Evolutionary conservation across 192 early-diverging fungal species (phyloP).

Genomic region (Funneliformis geosporum): DNA sequence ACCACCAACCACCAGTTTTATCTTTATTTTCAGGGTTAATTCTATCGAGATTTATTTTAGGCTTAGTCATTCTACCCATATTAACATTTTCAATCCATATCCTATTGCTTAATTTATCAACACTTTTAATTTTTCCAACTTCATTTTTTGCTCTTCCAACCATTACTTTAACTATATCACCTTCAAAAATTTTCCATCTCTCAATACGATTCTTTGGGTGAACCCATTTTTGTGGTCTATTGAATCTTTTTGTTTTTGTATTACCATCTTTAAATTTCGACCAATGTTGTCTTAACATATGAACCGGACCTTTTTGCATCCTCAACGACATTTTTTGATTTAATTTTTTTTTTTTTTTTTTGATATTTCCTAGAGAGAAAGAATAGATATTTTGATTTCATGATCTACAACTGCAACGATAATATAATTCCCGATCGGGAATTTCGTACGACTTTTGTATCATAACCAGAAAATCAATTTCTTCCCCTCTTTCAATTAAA

Average conservation of each 20-base stretch:
- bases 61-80: slow-evolving; percentile 14
- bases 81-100: slow-evolving; percentile 19
- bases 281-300: slow-evolving; percentile 28
- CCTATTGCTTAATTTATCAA: slow-evolving; percentile 27
- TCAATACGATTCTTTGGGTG: slow-evolving; percentile 29
- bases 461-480: not conserved
- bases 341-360: not conserved
- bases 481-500: not conserved
- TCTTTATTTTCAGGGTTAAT: not conserved
- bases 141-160: slow-evolving; percentile 17
- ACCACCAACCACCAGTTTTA: slow-evolving; percentile 28
- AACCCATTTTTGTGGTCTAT: slow-evolving; percentile 12
- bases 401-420: too few species aligned
- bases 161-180: slow-evolving; percentile 32
- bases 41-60: not conserved
- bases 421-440: too few species aligned
- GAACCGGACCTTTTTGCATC: slow-evolving; percentile 14
- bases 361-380: too few species aligned
- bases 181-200: slow-evolving; percentile 25
- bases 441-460: too few species aligned
- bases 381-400: too few species aligned
- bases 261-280: slow-evolving; percentile 14
- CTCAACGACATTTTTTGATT: not conserved
- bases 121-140: slow-evolving; percentile 18
- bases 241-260: not conserved